A percentile compares a stretch with the other conserved stretches of the same genome.
These are phyloP conservation scores for Cyberlindnera xishuangbannaensis DNA, from an alignment of 805 yeast species.

Conservation along the genomic window DNA sequence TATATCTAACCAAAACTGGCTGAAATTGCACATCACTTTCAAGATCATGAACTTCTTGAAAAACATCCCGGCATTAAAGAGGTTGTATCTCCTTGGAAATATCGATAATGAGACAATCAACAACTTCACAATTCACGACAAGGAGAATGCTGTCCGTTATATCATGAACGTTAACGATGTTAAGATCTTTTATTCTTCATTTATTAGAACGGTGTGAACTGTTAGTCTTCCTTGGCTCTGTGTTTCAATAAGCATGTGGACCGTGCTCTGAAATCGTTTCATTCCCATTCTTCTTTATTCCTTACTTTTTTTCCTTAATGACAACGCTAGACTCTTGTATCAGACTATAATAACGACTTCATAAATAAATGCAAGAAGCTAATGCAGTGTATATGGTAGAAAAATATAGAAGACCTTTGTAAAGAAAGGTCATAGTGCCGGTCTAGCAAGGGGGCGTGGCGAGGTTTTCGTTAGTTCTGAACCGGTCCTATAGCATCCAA, in stretches of 20 bases:
- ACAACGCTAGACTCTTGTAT: no score
- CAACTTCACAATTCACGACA: constrained; percentile 24
- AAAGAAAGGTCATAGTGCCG: no score
- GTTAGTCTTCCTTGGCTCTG: neutral
- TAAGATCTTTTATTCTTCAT: constrained; percentile 30
- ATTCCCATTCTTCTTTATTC: no score
- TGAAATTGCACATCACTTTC: constrained; percentile 29
- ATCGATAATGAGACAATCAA: constrained; percentile 30
- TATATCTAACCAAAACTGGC: constrained; percentile 24
- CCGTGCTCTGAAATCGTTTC: no score
- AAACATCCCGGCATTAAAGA: constrained; percentile 28
- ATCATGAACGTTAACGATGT: constrained; percentile 27
- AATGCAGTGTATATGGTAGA: no score
- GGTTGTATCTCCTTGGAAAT: constrained; percentile 27
- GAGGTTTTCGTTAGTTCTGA: neutral
- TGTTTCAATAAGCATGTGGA: no score
- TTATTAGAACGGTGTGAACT: constrained; percentile 12
- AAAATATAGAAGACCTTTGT: no score
- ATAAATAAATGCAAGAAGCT: no score
- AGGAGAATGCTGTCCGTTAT: constrained; percentile 23
- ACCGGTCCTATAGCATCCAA: neutral
- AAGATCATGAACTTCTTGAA: constrained; percentile 27
- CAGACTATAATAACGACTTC: no score
- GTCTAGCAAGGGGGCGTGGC: no score
- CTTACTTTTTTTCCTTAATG: no score